Percentiles rank a stretch among this genome's conserved stretches.
phyloP scores from a whole-genome alignment of 441 rosid species.

The Capsella rubella region DNA sequence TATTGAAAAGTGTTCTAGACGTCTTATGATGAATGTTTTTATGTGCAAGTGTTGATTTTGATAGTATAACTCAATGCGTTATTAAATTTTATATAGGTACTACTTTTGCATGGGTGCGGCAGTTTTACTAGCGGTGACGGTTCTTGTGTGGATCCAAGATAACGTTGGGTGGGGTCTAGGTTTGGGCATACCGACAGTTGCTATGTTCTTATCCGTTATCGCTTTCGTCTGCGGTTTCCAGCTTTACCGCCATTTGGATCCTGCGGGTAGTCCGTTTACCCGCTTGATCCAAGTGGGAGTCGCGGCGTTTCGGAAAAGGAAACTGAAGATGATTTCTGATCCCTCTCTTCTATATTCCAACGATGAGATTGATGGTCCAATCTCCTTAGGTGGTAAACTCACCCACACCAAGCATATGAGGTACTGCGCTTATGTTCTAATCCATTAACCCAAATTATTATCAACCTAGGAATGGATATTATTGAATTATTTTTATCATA shows the following conservation, averaged over 20 bases:
- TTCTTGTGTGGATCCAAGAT: conserved; percentile 85
- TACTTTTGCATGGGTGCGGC: conserved; percentile 90
- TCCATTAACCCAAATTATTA: neutral
- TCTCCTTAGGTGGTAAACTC: conserved; percentile 76
- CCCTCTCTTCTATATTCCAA: conserved; percentile 61
- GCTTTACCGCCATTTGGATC: conserved; percentile 77
- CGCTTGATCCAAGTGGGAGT: conserved; percentile 77
- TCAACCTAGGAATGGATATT: neutral
- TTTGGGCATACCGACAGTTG: conserved; percentile 80
- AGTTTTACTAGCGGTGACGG: conserved; percentile 75
- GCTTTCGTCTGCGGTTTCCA: conserved; percentile 64
- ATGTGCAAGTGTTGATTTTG: neutral
- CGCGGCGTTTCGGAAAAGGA: conserved; percentile 79
- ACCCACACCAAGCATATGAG: conserved; percentile 66
- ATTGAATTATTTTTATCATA: neutral
- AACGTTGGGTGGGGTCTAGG: conserved; percentile 94
- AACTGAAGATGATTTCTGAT: conserved; percentile 55
- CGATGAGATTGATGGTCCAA: conserved; percentile 73
- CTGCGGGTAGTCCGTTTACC: conserved; percentile 89
- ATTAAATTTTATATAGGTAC: conserved; percentile 46
- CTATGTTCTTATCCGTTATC: conserved; percentile 78
- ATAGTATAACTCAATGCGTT: neutral
- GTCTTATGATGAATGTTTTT: neutral
- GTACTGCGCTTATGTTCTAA: conserved; percentile 37
- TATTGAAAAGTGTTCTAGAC: neutral